Percentiles rank a stretch among this genome's conserved stretches.
phyloP scores from a whole-genome alignment of 768 basidiomycete genomes.

The Lactarius tabidus region DNA sequence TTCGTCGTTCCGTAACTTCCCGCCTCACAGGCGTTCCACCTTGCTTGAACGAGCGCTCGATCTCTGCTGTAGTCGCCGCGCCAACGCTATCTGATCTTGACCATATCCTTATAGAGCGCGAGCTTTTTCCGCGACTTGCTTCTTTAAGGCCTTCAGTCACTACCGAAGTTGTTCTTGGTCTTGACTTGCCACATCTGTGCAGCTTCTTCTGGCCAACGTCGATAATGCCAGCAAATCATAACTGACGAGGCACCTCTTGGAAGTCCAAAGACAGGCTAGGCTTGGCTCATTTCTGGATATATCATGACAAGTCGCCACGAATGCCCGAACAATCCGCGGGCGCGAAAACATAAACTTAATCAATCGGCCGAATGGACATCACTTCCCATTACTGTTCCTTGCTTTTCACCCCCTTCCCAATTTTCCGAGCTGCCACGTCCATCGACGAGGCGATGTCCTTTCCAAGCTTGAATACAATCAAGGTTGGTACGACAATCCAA shows the following conservation, averaged over 20 bases:
- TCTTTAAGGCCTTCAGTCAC: neutral
- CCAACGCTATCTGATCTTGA: conserved; percentile 14
- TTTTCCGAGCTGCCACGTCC: conserved; percentile 29
- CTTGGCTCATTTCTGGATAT: conserved; percentile 3
- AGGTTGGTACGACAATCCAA: conserved; percentile 71
- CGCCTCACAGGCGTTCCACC: neutral
- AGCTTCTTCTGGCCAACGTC: conserved; percentile 5
- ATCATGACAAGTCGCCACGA: conserved; percentile 12
- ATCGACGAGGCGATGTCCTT: conserved; percentile 55
- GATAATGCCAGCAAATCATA: neutral
- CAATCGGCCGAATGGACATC: conserved; percentile 2
- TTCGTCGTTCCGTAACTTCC: neutral
- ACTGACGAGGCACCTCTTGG: neutral
- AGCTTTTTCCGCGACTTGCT: neutral
- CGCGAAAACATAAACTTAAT: neutral
- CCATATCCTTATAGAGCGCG: neutral
- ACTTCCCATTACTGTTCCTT: conserved; percentile 32
- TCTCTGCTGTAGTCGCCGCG: neutral
- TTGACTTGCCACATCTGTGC: neutral
- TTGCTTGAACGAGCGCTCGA: neutral
- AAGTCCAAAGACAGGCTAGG: neutral
- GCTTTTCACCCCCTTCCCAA: conserved; percentile 31
- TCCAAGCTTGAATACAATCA: conserved; percentile 58
- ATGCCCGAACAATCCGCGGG: conserved; percentile 5
- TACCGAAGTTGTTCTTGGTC: neutral